Conservation (phyloP, 139 green algal species). For the Chlamydomonas eustigma region DNA sequence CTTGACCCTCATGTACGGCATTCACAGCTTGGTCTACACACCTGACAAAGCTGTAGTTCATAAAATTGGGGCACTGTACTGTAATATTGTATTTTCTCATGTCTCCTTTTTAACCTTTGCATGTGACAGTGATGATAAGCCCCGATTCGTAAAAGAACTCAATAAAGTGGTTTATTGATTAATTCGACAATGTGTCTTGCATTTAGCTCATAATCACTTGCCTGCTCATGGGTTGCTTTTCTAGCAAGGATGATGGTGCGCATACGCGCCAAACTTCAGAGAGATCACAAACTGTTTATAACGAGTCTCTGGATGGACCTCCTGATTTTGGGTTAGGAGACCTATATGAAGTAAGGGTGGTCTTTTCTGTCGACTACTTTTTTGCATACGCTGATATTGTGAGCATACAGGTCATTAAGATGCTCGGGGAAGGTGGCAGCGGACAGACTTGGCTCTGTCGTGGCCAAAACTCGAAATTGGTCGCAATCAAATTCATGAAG, state of each 20-base stretch:
- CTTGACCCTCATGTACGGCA: too few species aligned
- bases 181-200: too few species aligned
- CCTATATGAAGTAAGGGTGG: background rate
- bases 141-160: too few species aligned
- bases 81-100: too few species aligned
- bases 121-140: too few species aligned
- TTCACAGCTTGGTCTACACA: too few species aligned
- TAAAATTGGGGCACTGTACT: too few species aligned
- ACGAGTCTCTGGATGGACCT: background rate
- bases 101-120: too few species aligned
- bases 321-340: constrained; percentile 1
- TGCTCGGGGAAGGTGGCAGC: constrained; percentile 44
- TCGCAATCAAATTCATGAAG: constrained; percentile 55
- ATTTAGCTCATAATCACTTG: too few species aligned
- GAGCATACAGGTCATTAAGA: constrained; percentile 18
- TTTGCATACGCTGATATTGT: background rate
- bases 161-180: too few species aligned
- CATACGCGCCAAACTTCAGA: background rate
- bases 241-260: background rate
- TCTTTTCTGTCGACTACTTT: background rate
- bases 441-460: constrained; percentile 50
- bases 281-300: background rate
- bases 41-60: too few species aligned
- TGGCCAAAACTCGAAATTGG: constrained; percentile 22
- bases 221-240: background rate